These are phyloP conservation scores for Calocybe indica DNA, from an alignment of 768 basidiomycete genomes.

Conservation along the genomic window DNA sequence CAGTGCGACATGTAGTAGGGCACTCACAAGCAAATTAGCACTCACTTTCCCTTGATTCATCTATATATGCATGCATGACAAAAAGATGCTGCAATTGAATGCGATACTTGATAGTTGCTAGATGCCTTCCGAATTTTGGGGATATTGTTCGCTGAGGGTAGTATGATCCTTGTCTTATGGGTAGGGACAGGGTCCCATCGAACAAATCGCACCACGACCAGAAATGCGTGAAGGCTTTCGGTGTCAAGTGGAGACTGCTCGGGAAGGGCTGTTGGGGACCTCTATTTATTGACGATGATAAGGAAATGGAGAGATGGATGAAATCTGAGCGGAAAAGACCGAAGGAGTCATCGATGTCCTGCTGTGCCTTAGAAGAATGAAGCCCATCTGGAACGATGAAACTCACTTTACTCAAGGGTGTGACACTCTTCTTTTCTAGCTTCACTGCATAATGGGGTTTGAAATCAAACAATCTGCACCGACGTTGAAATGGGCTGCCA, in stretches of 20 bases:
- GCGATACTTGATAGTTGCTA: slow-evolving; percentile 90
- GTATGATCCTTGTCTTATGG: slow-evolving; percentile 83
- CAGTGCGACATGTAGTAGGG: neutral
- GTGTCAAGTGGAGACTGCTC: slow-evolving; percentile 82
- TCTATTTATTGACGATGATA: slow-evolving; percentile 54
- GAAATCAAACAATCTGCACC: slow-evolving; percentile 78
- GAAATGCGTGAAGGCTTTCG: slow-evolving; percentile 83
- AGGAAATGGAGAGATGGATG: slow-evolving; percentile 85
- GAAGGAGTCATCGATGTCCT: slow-evolving; percentile 67
- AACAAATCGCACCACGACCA: slow-evolving; percentile 91
- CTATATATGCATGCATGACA: slow-evolving; percentile 83
- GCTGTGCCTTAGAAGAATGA: slow-evolving; percentile 4
- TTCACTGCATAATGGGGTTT: slow-evolving; percentile 73
- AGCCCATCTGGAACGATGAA: neutral
- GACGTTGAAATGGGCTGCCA: slow-evolving; percentile 62
- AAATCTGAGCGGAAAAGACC: slow-evolving; percentile 90
- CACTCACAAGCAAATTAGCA: neutral
- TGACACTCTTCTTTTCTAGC: slow-evolving; percentile 41
- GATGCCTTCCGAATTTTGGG: slow-evolving; percentile 82
- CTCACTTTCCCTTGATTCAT: slow-evolving; percentile 65
- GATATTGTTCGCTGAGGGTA: slow-evolving; percentile 68
- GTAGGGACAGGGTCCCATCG: slow-evolving; percentile 69
- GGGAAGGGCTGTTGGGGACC: slow-evolving; percentile 20
- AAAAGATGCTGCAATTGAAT: slow-evolving; percentile 72
- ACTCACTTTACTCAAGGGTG: slow-evolving; percentile 43